These are phyloP conservation scores for Phytopythium kandeliae DNA, from an alignment of 352 stramenopile genomes.

Conservation along the genomic window DNA sequence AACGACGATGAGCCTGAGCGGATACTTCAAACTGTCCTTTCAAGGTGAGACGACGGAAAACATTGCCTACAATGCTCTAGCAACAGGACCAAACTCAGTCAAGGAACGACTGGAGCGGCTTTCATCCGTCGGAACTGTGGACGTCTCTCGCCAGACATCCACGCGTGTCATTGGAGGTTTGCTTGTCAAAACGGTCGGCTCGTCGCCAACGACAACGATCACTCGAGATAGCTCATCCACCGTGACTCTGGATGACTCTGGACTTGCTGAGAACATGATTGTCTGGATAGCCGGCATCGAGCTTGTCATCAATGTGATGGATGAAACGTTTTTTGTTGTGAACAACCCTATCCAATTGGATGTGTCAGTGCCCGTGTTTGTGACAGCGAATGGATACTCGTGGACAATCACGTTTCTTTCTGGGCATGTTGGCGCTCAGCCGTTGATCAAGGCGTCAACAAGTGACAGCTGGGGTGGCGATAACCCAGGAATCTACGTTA, in stretches of 20 bases:
- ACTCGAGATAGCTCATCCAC: conserved; percentile 23
- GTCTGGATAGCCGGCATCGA: conserved; percentile 58
- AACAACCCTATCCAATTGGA: conserved; percentile 12
- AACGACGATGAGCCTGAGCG: conserved; percentile 42
- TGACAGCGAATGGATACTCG: conserved; percentile 53
- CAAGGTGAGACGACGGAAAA: conserved; percentile 58
- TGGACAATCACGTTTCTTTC: conserved; percentile 76
- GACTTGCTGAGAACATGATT: conserved; percentile 17
- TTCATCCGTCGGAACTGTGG: conserved; percentile 55
- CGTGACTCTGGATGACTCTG: conserved; percentile 11
- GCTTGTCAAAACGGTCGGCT: conserved; percentile 24
- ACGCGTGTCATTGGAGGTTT: conserved; percentile 34
- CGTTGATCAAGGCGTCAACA: conserved; percentile 73
- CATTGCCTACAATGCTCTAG: conserved; percentile 55
- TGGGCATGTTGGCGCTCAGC: conserved; percentile 80
- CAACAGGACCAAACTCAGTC: conserved; percentile 51
- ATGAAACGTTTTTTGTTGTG: conserved; percentile 14
- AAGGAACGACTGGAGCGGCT: conserved; percentile 64
- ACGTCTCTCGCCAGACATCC: conserved; percentile 40
- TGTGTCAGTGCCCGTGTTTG: conserved; percentile 58
- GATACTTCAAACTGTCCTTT: conserved; percentile 68
- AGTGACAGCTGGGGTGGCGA: conserved; percentile 92
- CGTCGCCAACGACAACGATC: conserved; percentile 15
- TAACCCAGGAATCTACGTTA: conserved; percentile 87
- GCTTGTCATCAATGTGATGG: conserved; percentile 18